Evolutionary conservation across 1,284 basidiomycete genomes (phyloP).

Genomic region (Papiliotrema fonsecae): DNA sequence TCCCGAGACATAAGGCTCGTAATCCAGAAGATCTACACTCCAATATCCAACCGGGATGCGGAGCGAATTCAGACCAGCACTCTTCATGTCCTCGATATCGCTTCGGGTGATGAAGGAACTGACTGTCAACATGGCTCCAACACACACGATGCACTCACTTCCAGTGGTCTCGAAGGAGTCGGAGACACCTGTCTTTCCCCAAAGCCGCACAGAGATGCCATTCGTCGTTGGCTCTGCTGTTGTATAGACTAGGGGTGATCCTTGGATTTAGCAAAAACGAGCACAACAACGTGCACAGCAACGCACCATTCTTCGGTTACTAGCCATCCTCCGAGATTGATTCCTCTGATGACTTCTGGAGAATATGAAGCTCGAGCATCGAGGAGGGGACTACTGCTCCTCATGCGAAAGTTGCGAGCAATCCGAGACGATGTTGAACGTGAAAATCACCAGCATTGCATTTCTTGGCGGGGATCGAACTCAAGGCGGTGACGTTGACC

Average conservation of each 20-base stretch:
- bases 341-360: constrained; percentile 14
- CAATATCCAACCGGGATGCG: constrained; percentile 38
- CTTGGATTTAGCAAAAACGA: constrained; percentile 5
- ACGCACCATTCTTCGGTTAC: constrained; percentile 24
- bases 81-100: constrained; percentile 29
- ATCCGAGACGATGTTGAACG: no score
- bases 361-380: no score
- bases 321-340: constrained; percentile 30
- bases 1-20: constrained; percentile 33
- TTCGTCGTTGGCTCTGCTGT: constrained; percentile 18
- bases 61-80: constrained; percentile 26
- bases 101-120: constrained; percentile 36
- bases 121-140: background rate
- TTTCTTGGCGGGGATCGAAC: no score
- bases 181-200: constrained; percentile 15
- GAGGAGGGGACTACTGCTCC: no score
- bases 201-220: constrained; percentile 23
- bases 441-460: no score
- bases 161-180: constrained; percentile 21
- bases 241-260: constrained; percentile 33
- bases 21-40: constrained; percentile 23
- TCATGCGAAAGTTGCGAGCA: no score
- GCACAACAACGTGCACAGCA: background rate
- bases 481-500: no score
- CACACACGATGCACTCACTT: constrained; percentile 12